phyloP scores from a whole-genome alignment of 768 basidiomycete species.

The Rubroboletus pulcherrimus region DNA sequence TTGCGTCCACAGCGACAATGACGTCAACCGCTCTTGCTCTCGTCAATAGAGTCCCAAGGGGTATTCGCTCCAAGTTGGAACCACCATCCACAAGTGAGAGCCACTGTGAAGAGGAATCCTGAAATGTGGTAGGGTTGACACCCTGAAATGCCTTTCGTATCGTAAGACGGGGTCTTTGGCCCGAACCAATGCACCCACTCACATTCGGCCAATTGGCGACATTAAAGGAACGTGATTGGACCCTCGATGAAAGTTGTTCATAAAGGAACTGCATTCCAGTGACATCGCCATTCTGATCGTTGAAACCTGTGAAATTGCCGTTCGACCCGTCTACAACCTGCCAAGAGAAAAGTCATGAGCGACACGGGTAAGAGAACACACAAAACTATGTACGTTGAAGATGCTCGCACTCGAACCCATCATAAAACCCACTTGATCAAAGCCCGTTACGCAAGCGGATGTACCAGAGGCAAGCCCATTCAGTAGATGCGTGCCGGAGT shows the following conservation, averaged over 20 bases:
- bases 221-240: conserved; percentile 51
- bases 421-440: conserved; percentile 71
- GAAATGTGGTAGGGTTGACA: conserved; percentile 45
- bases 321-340: conserved; percentile 48
- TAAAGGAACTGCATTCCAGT: conserved; percentile 46
- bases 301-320: conserved; percentile 28
- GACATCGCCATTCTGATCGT: conserved; percentile 8
- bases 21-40: conserved; percentile 67
- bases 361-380: background rate
- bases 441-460: conserved; percentile 65
- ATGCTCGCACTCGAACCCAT: conserved; percentile 72
- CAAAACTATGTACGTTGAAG: conserved; percentile 47
- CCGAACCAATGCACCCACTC: conserved; percentile 7
- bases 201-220: conserved; percentile 68
- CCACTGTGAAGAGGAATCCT: conserved; percentile 49
- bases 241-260: conserved; percentile 39
- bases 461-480: conserved; percentile 53
- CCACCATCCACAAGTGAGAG: conserved; percentile 70
- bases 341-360: conserved; percentile 25
- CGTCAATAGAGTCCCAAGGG: conserved; percentile 67
- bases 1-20: conserved; percentile 70
- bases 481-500: conserved; percentile 60
- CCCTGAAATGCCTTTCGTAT: conserved; percentile 47
- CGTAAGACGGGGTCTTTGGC: background rate
- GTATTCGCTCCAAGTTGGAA: conserved; percentile 67